phyloP scores from a whole-genome alignment of 2,329 filamentous ascomycete genomes.

The Cladophialophora exuberans region DNA sequence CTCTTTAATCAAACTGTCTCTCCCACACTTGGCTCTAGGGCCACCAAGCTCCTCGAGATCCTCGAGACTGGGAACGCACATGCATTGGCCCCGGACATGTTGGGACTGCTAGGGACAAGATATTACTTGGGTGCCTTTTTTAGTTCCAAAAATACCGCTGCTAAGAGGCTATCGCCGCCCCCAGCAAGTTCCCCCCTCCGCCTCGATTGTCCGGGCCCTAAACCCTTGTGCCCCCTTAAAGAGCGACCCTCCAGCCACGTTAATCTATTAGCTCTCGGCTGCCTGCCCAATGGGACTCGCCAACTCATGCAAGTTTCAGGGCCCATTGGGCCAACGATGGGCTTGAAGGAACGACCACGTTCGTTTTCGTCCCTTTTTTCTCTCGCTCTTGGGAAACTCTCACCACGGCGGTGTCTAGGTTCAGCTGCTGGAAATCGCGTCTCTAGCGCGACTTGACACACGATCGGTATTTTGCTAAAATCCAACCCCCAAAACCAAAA shows the following conservation, averaged over 20 bases:
- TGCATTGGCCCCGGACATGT: slow-evolving; percentile 14
- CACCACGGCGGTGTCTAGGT: neutral
- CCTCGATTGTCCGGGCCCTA: neutral
- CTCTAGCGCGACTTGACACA: slow-evolving; percentile 1
- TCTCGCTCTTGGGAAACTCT: too few relatives aligned
- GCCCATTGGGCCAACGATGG: neutral
- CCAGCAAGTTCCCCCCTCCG: neutral
- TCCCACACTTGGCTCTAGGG: neutral
- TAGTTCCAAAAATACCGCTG: slow-evolving; percentile 18
- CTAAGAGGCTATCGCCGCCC: slow-evolving; percentile 8
- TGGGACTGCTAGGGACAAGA: slow-evolving; percentile 8
- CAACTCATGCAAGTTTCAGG: slow-evolving; percentile 10
- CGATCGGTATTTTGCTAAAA: neutral
- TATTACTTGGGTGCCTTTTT: slow-evolving; percentile 6
- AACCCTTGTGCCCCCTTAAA: slow-evolving; percentile 7
- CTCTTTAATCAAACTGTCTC: slow-evolving; percentile 1
- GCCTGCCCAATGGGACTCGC: slow-evolving; percentile 3
- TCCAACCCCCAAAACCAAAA: slow-evolving; percentile 6
- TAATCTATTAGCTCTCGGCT: slow-evolving; percentile 10
- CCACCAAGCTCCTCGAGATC: neutral
- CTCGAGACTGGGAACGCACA: neutral
- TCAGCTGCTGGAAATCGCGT: slow-evolving; percentile 14
- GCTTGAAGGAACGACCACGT: slow-evolving; percentile 1
- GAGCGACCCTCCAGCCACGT: slow-evolving; percentile 4
- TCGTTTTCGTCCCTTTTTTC: neutral